Evolutionary conservation across 768 basidiomycete species (phyloP).

Genomic region (Russula brevipes): DNA sequence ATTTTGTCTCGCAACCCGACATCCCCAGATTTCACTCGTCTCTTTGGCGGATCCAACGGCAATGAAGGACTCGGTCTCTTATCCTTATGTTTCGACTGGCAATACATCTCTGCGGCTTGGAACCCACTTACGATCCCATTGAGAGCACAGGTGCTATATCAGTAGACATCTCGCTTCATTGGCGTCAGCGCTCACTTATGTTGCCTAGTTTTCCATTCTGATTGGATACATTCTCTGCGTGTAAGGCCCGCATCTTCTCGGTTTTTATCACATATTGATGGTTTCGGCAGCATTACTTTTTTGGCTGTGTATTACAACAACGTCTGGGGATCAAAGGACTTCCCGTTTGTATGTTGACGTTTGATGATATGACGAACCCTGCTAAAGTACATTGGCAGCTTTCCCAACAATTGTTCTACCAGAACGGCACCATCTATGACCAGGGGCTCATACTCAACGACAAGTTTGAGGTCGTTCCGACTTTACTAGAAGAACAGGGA

Average conservation of each 20-base stretch:
- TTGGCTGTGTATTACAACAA: conserved; percentile 30
- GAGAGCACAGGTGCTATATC: conserved; percentile 36
- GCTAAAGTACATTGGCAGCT: conserved; percentile 16
- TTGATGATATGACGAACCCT: neutral
- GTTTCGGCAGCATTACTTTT: conserved; percentile 26
- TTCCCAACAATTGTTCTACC: conserved; percentile 28
- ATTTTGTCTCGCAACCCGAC: conserved; percentile 30
- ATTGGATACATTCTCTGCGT: conserved; percentile 49
- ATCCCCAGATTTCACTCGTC: conserved; percentile 25
- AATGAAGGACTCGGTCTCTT: conserved; percentile 30
- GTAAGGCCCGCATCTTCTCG: conserved; percentile 30
- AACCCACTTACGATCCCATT: conserved; percentile 54
- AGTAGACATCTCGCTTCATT: neutral
- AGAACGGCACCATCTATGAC: conserved; percentile 28
- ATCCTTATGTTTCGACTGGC: conserved; percentile 29
- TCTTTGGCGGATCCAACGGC: conserved; percentile 28
- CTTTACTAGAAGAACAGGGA: conserved; percentile 39
- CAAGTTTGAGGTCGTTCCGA: conserved; percentile 40
- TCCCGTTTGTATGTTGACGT: conserved; percentile 17
- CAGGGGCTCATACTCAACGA: conserved; percentile 33
- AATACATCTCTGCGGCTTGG: conserved; percentile 29
- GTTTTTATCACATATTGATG: neutral
- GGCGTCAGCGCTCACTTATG: neutral
- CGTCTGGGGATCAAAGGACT: conserved; percentile 26
- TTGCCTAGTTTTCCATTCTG: conserved; percentile 40